Conservation (phyloP, 2,329 filamentous ascomycete genomes). For the Rutstroemia sp. region DNA sequence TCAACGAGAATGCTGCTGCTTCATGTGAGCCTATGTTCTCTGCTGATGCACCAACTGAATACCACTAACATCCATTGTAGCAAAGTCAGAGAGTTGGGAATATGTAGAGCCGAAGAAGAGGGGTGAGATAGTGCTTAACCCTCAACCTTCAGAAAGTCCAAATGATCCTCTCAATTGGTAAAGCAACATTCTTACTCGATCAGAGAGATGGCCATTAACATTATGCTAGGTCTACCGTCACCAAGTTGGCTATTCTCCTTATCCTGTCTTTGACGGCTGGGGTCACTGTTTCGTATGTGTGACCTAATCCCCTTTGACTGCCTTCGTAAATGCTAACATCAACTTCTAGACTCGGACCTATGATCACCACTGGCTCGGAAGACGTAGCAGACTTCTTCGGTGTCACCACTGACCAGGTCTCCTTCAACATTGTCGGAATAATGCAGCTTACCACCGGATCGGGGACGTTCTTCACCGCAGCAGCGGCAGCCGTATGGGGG, state of each 20-base stretch:
- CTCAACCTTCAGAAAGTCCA: constrained; percentile 44
- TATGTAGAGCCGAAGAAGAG: constrained; percentile 31
- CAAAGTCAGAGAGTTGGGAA: constrained; percentile 18
- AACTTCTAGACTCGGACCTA: constrained; percentile 31
- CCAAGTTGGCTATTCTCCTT: constrained; percentile 23
- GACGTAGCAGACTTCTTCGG: constrained; percentile 31
- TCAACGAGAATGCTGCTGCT: constrained; percentile 18
- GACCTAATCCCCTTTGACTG: constrained; percentile 10
- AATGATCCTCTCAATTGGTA: constrained; percentile 47
- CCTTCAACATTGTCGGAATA: constrained; percentile 29
- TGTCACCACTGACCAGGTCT: constrained; percentile 32
- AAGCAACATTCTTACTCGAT: constrained; percentile 18
- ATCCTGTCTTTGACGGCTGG: constrained; percentile 24
- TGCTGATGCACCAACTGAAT: neutral
- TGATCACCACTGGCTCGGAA: constrained; percentile 33
- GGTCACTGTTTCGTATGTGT: constrained; percentile 23
- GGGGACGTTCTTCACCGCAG: constrained; percentile 35
- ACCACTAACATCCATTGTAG: constrained; percentile 7
- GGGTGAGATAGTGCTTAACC: constrained; percentile 43
- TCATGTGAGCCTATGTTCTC: constrained; percentile 7
- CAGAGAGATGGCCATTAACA: constrained; percentile 14
- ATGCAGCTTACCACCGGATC: constrained; percentile 35
- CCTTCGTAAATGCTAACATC: constrained; percentile 1
- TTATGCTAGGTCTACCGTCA: constrained; percentile 9
- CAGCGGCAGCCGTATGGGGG: constrained; percentile 32